Evolutionary conservation across 192 early-diverging fungal species (phyloP), one percentile per base, ranked within the genome.

Genomic region (Rhizoclosmatium globosum): DNA sequence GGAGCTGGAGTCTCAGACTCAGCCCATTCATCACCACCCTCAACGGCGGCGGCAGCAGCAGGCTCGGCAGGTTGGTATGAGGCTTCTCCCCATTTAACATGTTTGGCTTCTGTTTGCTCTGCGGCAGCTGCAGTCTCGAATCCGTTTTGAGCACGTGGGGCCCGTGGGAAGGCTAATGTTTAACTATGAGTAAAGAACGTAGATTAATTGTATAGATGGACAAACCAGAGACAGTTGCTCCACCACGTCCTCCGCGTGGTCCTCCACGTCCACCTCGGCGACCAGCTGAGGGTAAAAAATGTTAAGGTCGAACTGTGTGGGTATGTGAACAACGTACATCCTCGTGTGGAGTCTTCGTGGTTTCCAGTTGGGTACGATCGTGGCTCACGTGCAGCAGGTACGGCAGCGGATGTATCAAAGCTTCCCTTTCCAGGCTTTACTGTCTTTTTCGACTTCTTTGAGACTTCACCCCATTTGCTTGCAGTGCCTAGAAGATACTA

Each of bases 201-300:
- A n/a, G 3, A 17, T 4, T 1, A 38, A 4, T 11, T 13, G 64
- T 9, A 9, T 15, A 13, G 67, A 42, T 38, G 21, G 47, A n/a
- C 6, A 39, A 77, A 64, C 9, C n/a, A 19, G 56, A 47, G 2
- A 68, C 57, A 64, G 47, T 71, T 65, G 88, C 87, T 45, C 86
- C 89, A 62, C 90, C 87, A 44, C 79, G 75, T 43, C 86, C 82
- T 2, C 86, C 78, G 44, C 83, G 77, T 23, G 81, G 68, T 41
- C 91, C 88, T 39, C 93, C 91, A 74, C 92, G 92, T 71, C 85
- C 85, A 38, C 88, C 93, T 67, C 92, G 78, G 17, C 82, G 71
- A 44, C 68, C 77, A 31, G 84, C 85, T 87, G 59, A 4, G 39
- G 13, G 4, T 48, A 4, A 71, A 71, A 39, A 56, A 0, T 31